phyloP scores from a whole-genome alignment of 148 eudicot species.

The Vaccinium myrtillus region DNA sequence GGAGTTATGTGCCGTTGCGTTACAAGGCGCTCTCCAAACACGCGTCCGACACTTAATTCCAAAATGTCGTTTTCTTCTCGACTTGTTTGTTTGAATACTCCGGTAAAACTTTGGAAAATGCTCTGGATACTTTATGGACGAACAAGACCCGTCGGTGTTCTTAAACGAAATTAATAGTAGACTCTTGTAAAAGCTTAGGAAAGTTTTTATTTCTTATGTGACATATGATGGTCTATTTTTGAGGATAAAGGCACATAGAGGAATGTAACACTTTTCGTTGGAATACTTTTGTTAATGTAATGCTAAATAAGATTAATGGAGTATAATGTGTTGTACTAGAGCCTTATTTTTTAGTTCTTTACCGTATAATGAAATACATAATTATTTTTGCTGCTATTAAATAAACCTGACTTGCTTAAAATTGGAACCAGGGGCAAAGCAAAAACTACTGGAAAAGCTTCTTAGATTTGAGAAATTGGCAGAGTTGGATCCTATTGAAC shows the following conservation, averaged over 20 bases:
- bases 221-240: background rate
- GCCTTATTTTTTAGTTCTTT: too few species aligned
- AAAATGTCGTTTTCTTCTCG: background rate
- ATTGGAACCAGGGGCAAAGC: conserved; percentile 54
- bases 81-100: background rate
- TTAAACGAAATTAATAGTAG: background rate
- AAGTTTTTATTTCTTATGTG: background rate
- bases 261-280: background rate
- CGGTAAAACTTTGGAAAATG: background rate
- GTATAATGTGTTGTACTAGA: too few species aligned
- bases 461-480: conserved; percentile 72
- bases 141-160: too few species aligned
- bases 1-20: background rate
- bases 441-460: conserved; percentile 65
- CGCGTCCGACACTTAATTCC: background rate
- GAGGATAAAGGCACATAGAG: background rate
- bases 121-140: background rate
- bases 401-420: background rate
- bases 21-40: background rate
- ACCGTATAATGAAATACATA: too few species aligned
- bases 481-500: conserved; percentile 72
- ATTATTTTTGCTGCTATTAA: background rate
- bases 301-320: background rate
- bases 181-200: background rate
- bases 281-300: background rate